Conservation (phyloP, 108 stramenopile species). For the Pelagomonas calceolata region DNA sequence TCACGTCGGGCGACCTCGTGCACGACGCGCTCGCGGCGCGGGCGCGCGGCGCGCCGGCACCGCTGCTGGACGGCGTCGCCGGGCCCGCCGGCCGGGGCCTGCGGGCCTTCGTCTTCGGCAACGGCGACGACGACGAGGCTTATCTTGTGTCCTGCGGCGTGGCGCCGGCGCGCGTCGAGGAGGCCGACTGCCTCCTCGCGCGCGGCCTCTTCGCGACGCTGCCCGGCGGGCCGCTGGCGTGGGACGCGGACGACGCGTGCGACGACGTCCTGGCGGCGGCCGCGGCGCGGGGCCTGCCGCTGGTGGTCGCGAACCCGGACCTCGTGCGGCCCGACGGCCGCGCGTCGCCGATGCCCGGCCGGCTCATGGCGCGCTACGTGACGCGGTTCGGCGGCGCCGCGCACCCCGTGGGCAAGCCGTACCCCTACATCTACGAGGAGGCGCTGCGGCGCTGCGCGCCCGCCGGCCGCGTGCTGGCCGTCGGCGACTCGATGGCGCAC, state of each 20-base stretch:
- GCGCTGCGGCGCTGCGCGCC: not conserved
- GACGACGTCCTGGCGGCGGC: constrained; percentile 40
- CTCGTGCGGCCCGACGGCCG: constrained; percentile 63
- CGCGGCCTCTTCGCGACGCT: constrained; percentile 61
- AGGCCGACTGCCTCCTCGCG: constrained; percentile 73
- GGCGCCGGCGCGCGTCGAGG: constrained; percentile 55
- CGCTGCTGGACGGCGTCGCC: not conserved
- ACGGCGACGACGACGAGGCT: constrained; percentile 71
- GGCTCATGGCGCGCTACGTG: constrained; percentile 66
- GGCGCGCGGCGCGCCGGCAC: no score
- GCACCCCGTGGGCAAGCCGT: constrained; percentile 26
- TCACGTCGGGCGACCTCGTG: constrained; percentile 8
- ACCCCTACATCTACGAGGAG: constrained; percentile 19
- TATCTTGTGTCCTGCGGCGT: constrained; percentile 66
- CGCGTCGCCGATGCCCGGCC: constrained; percentile 76
- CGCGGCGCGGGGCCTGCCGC: constrained; percentile 55
- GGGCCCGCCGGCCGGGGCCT: not conserved
- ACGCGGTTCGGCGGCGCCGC: constrained; percentile 26
- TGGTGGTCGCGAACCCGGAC: constrained; percentile 84
- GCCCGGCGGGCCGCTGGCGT: constrained; percentile 8
- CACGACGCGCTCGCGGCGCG: constrained; percentile 15
- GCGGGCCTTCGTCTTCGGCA: constrained; percentile 65
- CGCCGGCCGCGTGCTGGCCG: constrained; percentile 9
- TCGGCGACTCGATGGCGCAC: constrained; percentile 77
- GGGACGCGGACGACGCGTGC: constrained; percentile 36